These are phyloP conservation scores for Mariannaea elegans DNA, from an alignment of 2,329 filamentous ascomycete genomes.

Conservation along the genomic window DNA sequence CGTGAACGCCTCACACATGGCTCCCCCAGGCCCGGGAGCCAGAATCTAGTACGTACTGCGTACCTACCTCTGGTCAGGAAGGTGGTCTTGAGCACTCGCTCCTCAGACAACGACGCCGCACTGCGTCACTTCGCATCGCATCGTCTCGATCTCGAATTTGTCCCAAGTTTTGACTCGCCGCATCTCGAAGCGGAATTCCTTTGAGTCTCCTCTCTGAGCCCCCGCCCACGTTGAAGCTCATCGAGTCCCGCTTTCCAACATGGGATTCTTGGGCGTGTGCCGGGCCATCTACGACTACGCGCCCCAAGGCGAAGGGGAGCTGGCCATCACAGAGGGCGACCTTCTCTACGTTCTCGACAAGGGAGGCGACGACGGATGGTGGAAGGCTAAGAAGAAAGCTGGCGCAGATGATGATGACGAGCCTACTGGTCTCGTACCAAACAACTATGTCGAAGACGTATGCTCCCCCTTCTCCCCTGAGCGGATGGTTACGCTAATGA, in stretches of 20 bases:
- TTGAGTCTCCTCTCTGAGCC: slow-evolving; percentile 24
- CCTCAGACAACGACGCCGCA: slow-evolving; percentile 42
- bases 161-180: slow-evolving; percentile 25
- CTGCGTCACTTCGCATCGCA: slow-evolving; percentile 41
- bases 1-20: slow-evolving; percentile 13
- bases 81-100: slow-evolving; percentile 28
- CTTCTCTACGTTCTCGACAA: slow-evolving; percentile 90
- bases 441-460: slow-evolving; percentile 95
- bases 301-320: slow-evolving; percentile 86
- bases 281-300: slow-evolving; percentile 92
- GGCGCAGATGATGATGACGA: slow-evolving; percentile 86
- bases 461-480: slow-evolving; percentile 10
- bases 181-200: slow-evolving; percentile 20
- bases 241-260: slow-evolving; percentile 50
- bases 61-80: slow-evolving; percentile 22
- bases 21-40: slow-evolving; percentile 8
- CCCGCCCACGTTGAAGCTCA: slow-evolving; percentile 33
- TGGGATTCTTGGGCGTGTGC: slow-evolving; percentile 94
- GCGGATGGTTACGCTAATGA: slow-evolving; percentile 5
- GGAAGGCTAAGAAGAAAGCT: slow-evolving; percentile 94
- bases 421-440: slow-evolving; percentile 87
- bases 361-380: slow-evolving; percentile 83
- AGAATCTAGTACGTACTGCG: slow-evolving; percentile 30
- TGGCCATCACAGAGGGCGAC: slow-evolving; percentile 86
- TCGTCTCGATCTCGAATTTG: slow-evolving; percentile 30